These are phyloP conservation scores for Paralagenidium karlingii DNA, from an alignment of 352 stramenopile genomes.

Conservation along the genomic window DNA sequence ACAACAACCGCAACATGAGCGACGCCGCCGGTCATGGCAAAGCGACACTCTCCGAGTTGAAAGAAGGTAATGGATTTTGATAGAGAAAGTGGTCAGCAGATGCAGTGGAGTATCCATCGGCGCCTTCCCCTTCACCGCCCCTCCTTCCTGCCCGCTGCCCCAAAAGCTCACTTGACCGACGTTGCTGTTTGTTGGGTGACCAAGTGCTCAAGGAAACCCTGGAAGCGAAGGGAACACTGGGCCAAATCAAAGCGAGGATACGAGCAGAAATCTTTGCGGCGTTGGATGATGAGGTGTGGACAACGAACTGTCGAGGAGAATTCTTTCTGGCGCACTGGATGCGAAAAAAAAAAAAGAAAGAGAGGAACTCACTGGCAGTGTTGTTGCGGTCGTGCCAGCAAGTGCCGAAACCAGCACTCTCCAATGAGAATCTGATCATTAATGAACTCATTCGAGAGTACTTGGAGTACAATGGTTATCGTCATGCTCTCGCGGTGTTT, in stretches of 20 bases:
- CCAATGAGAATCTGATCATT: slow-evolving; percentile 89
- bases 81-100: no score
- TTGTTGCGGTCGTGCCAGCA: slow-evolving; percentile 11
- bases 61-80: no score
- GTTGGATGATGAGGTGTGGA: slow-evolving; percentile 54
- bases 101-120: no score
- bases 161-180: no score
- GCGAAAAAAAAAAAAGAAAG: not conserved
- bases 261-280: slow-evolving; percentile 77
- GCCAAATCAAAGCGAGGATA: slow-evolving; percentile 77
- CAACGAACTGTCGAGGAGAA: not conserved
- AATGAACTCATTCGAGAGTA: slow-evolving; percentile 93
- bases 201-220: slow-evolving; percentile 77
- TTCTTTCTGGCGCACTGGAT: not conserved
- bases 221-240: slow-evolving; percentile 51
- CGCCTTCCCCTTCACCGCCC: no score
- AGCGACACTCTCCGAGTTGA: no score
- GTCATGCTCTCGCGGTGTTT: slow-evolving; percentile 80
- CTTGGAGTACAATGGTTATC: slow-evolving; percentile 90
- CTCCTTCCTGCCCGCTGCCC: no score
- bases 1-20: no score
- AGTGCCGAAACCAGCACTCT: slow-evolving; percentile 65
- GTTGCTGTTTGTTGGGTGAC: no score
- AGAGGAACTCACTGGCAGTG: not conserved
- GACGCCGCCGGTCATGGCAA: no score